A percentile compares a stretch with the other conserved stretches of the same genome.
These are phyloP conservation scores for Trapa incisa DNA, from an alignment of 345 rosid genomes.

Conservation along the genomic window DNA sequence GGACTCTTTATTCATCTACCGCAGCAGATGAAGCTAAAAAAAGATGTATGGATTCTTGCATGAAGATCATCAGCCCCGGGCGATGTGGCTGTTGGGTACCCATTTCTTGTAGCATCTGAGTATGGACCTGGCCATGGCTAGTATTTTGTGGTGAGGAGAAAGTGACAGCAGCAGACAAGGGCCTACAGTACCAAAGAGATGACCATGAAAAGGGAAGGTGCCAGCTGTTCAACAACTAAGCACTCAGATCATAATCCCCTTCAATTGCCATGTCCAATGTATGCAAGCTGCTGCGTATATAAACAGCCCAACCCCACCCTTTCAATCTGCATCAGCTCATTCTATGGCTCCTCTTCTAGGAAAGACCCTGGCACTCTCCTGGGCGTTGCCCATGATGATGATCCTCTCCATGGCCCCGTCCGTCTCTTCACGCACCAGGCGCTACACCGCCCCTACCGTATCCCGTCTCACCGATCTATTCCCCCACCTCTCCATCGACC, in stretches of 20 bases:
- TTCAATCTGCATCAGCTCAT: neutral
- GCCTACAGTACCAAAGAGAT: neutral
- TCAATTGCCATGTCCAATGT: too few species aligned
- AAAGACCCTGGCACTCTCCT: neutral
- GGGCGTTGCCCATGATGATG: neutral
- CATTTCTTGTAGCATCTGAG: neutral
- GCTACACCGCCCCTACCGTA: conserved; percentile 42
- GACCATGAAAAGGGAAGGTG: neutral
- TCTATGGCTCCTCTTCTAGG: conserved; percentile 23
- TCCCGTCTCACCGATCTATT: conserved; percentile 54
- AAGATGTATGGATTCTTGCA: neutral
- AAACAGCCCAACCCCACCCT: neutral
- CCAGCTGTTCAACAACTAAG: conserved; percentile 2
- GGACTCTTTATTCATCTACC: too few species aligned
- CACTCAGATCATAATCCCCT: too few species aligned
- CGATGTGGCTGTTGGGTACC: neutral
- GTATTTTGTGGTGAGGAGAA: neutral
- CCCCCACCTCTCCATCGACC: conserved; percentile 30
- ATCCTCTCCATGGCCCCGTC: conserved; percentile 23
- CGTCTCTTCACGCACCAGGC: conserved; percentile 50
- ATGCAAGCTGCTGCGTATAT: neutral
- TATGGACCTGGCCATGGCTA: neutral
- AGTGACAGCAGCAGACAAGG: neutral
- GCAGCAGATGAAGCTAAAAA: neutral
- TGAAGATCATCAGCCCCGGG: neutral